phyloP scores from a whole-genome alignment of 306 rosid genomes.

The Crotalaria pallida region DNA sequence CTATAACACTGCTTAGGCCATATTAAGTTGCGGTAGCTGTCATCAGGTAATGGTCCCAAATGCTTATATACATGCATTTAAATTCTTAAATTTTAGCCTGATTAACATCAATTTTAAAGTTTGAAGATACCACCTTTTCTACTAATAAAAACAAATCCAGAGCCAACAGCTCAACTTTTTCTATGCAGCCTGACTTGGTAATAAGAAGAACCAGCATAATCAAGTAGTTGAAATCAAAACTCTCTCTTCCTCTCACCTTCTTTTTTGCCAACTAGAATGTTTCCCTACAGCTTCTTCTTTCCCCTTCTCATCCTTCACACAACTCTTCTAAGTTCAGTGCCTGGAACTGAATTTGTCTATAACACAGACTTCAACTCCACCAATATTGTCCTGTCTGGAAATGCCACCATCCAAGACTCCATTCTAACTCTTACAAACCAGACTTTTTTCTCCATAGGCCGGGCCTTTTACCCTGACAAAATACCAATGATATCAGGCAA shows the following conservation, averaged over 20 bases:
- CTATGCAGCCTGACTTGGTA: not conserved
- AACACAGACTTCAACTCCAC: conserved; percentile 37
- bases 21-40: not conserved
- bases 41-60: not conserved
- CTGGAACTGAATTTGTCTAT: conserved; percentile 35
- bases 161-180: not conserved
- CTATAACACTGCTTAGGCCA: not conserved
- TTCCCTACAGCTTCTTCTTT: not conserved
- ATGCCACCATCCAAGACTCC: conserved; percentile 27
- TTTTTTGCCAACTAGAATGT: no score
- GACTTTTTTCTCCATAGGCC: conserved; percentile 32
- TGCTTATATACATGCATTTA: no score
- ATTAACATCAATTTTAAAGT: no score
- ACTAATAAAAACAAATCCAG: not conserved
- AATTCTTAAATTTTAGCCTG: not conserved
- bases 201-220: not conserved
- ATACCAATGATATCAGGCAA: conserved; percentile 20
- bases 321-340: not conserved
- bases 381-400: conserved; percentile 27
- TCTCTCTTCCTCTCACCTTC: no score
- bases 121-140: not conserved
- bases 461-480: conserved; percentile 33
- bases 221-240: not conserved
- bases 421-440: conserved; percentile 33
- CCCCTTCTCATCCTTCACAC: not conserved